A percentile compares a stretch with the other conserved stretches of the same genome.
phyloP scores from a whole-genome alignment of 352 stramenopile species.

The Peronospora belbahrii region DNA sequence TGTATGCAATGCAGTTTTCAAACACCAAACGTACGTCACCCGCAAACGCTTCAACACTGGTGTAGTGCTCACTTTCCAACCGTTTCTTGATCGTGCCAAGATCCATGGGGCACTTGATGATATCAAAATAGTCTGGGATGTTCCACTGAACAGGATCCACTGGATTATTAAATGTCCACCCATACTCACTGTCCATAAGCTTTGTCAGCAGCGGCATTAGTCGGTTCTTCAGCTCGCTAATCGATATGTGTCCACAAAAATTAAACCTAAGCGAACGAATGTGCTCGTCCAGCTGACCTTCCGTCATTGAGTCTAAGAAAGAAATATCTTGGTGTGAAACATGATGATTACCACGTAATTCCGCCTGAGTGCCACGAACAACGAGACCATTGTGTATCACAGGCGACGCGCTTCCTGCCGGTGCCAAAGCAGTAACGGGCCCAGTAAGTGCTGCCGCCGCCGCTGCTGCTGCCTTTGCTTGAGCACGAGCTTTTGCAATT shows the following conservation, averaged over 20 bases:
- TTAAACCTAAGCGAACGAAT: constrained; percentile 86
- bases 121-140: constrained; percentile 89
- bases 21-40: constrained; percentile 85
- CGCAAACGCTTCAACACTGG: constrained; percentile 80
- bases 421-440: constrained; percentile 4
- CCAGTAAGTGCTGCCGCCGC: constrained; percentile 17
- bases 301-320: constrained; percentile 83
- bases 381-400: constrained; percentile 59
- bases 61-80: constrained; percentile 93
- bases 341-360: constrained; percentile 46
- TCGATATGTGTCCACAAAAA: constrained; percentile 79
- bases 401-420: constrained; percentile 6
- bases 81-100: constrained; percentile 97
- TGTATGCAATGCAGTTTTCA: constrained; percentile 87
- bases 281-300: constrained; percentile 80
- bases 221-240: constrained; percentile 76
- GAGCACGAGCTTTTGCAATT: constrained; percentile 61
- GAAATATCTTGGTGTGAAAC: constrained; percentile 81
- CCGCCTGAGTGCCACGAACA: constrained; percentile 57
- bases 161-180: constrained; percentile 90
- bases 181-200: constrained; percentile 85
- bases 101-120: constrained; percentile 98
- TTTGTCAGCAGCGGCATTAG: constrained; percentile 78
- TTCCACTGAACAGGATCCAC: constrained; percentile 93
- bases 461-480: constrained; percentile 56